phyloP scores from a whole-genome alignment of 306 rosid genomes.

The Delonix regia region DNA sequence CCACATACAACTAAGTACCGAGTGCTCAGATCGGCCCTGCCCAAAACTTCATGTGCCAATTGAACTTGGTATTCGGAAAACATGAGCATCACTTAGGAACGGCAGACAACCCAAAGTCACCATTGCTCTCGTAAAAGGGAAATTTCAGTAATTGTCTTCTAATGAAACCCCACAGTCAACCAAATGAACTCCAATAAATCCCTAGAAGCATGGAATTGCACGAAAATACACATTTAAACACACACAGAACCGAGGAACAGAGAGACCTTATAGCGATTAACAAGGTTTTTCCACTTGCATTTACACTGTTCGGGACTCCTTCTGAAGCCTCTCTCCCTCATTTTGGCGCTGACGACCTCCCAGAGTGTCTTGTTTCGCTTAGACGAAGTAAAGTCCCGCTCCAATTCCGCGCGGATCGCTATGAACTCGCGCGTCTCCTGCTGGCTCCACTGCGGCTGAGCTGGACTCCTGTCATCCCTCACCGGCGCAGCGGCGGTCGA shows the following conservation, averaged over 20 bases:
- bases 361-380: conserved; percentile 79
- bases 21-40: background rate
- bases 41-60: background rate
- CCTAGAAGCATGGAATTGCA: background rate
- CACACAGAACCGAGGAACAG: background rate
- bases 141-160: background rate
- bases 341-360: conserved; percentile 75
- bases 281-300: conserved; percentile 97
- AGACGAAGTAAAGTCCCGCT: conserved; percentile 60
- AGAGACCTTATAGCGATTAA: conserved; percentile 85
- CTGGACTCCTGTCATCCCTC: conserved; percentile 47
- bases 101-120: background rate
- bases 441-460: conserved; percentile 81
- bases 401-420: conserved; percentile 76
- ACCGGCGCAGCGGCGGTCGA: conserved; percentile 10
- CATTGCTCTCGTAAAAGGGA: background rate
- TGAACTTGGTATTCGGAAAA: background rate
- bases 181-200: conserved; percentile 8
- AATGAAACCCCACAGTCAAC: background rate
- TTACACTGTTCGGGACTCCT: conserved; percentile 92
- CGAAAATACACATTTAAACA: background rate
- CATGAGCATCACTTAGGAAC: background rate
- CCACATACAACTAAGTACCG: background rate
- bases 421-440: conserved; percentile 85
- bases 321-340: conserved; percentile 68